Evolutionary conservation across 768 basidiomycete genomes (phyloP), one percentile per base, ranked within the genome.

Genomic region (Cystofilobasidium ferigula): DNA sequence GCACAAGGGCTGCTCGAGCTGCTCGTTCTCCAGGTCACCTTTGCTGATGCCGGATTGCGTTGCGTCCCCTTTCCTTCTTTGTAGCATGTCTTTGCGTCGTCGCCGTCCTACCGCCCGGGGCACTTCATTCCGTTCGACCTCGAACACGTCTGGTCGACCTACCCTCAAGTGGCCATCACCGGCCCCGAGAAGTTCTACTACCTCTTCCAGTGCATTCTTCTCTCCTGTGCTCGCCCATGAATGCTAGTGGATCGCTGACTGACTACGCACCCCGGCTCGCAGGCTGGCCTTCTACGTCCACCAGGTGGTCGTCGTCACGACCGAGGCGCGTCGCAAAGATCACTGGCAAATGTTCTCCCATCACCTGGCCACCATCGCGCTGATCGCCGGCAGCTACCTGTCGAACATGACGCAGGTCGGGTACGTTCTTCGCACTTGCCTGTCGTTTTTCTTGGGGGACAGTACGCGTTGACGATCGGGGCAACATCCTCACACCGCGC

Each of bases 331-430:
- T 62, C 81, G 95, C 64, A 91, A 89, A 74, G 95, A 99, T 76
- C 90, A 97, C 76, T 79, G 80, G 71, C 94, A 97, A 77, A 97
- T 97, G 94, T 87, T 97, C 82, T 79, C 85, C 30, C 95, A 99
- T 78, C 95, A 99, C 74, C 74, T 94, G 71, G 86, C 98, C 70
- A 94, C 92, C 16, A 81, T 92, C 68, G 73, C 80, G 57, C 82
- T 99, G 69, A 84, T 97, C 77, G 76, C 80, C 38, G 72, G 79
- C 45, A 91, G 88, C 75, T 98, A 95, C 77, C 81, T 81, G 68
- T 83, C 81, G 74, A 86, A 92, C 76, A 86, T 85, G 74, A 94
- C 89, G 12, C 86, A 92, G 53, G 82, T 93, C 51, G 95, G 65
- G 65, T 67, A 3, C 28, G 65, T 43, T n/a, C 28, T 24, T 47